These are phyloP conservation scores for Termitomyces sp. DNA, from an alignment of 768 basidiomycete genomes.

Conservation along the genomic window DNA sequence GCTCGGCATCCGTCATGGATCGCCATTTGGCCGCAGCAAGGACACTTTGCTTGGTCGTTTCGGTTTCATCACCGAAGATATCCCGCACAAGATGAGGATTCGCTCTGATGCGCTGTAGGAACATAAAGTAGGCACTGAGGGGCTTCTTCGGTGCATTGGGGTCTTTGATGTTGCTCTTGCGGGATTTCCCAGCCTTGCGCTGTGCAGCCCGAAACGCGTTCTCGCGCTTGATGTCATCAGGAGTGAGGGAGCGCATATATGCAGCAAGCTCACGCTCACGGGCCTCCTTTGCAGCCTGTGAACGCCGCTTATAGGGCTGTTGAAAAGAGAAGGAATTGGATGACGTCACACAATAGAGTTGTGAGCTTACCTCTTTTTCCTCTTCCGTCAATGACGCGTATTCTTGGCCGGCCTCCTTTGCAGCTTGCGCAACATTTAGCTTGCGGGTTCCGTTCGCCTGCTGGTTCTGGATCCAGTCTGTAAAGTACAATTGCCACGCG, in stretches of 20 bases:
- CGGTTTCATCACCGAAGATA: constrained; percentile 86
- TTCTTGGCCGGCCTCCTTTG: constrained; percentile 90
- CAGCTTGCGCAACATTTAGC: constrained; percentile 92
- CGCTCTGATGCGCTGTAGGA: constrained; percentile 85
- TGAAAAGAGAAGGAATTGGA: constrained; percentile 16
- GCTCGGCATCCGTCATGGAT: constrained; percentile 88
- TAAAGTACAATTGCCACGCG: constrained; percentile 96
- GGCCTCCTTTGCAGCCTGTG: constrained; percentile 79
- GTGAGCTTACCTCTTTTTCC: constrained; percentile 69
- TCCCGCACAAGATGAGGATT: constrained; percentile 69
- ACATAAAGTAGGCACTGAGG: constrained; percentile 92
- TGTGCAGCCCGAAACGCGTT: constrained; percentile 89
- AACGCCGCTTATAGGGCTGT: constrained; percentile 84
- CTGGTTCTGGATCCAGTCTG: constrained; percentile 89
- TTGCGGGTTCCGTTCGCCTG: constrained; percentile 78
- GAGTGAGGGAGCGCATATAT: constrained; percentile 87
- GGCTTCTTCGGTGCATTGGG: constrained; percentile 97
- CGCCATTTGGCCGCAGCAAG: constrained; percentile 92
- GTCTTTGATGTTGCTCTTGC: constrained; percentile 94
- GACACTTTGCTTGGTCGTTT: constrained; percentile 93
- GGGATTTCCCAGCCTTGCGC: constrained; percentile 88
- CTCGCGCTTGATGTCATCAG: constrained; percentile 93
- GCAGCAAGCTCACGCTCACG: constrained; percentile 78
- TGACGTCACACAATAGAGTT: constrained; percentile 32
- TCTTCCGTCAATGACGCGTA: constrained; percentile 75